These are phyloP conservation scores for Ambrosia artemisiifolia DNA, from an alignment of 129 eudicot genomes.

Conservation along the genomic window DNA sequence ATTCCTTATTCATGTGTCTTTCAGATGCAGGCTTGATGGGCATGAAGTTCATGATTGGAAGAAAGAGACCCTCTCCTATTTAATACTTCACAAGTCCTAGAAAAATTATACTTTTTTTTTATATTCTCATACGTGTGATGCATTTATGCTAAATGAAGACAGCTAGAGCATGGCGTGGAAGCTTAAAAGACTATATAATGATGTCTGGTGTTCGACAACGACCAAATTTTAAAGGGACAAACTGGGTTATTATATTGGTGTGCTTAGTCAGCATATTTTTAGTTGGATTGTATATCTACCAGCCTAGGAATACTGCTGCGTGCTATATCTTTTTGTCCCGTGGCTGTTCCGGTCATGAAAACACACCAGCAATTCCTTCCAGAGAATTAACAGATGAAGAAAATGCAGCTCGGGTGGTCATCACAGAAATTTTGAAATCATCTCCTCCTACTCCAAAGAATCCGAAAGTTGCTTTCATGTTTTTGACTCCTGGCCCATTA, in stretches of 20 bases:
- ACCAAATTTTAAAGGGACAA: conserved; percentile 51
- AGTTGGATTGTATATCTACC: conserved; percentile 42
- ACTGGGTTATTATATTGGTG: conserved; percentile 40
- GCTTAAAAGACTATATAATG: conserved; percentile 39
- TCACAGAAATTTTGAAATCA: conserved; percentile 50
- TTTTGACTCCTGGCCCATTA: conserved; percentile 55
- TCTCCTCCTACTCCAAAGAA: conserved; percentile 30
- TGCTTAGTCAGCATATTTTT: conserved; percentile 46
- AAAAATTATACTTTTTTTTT: conserved; percentile 6
- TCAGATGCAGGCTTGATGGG: conserved; percentile 24
- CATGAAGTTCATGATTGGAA: conserved; percentile 18
- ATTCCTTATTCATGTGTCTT: conserved; percentile 6
- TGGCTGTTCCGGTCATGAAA: conserved; percentile 37
- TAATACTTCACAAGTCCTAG: conserved; percentile 11
- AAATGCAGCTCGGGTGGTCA: conserved; percentile 49
- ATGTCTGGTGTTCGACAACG: conserved; percentile 54
- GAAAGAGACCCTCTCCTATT: conserved; percentile 11
- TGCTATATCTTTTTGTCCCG: conserved; percentile 49
- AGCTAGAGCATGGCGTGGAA: conserved; percentile 46
- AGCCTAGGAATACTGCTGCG: conserved; percentile 39
- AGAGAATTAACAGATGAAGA: conserved; percentile 60
- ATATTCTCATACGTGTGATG: conserved; percentile 32
- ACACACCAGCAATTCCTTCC: conserved; percentile 29
- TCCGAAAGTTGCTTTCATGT: conserved; percentile 63
- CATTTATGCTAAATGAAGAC: conserved; percentile 51